Percentiles rank a stretch among this genome's conserved stretches.
phyloP scores from a whole-genome alignment of 768 basidiomycete species.

The Filobasidium wieringae region DNA sequence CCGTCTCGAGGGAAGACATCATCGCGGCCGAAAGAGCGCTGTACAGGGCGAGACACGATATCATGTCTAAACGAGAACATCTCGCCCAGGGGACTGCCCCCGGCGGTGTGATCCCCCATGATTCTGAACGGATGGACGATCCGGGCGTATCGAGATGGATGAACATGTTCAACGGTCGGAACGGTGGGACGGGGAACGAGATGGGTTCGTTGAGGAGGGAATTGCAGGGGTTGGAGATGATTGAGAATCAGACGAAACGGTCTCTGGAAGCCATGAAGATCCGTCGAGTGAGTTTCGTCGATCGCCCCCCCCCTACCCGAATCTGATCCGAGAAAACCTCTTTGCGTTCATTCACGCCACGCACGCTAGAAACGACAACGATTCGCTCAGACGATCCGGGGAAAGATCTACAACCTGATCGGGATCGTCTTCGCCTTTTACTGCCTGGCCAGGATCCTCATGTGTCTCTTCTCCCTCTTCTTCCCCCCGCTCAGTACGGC shows the following conservation, averaged over 20 bases:
- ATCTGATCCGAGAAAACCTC: too few species aligned
- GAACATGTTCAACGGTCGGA: conserved; percentile 25
- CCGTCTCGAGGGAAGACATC: conserved; percentile 28
- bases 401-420: conserved; percentile 29
- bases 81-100: conserved; percentile 1
- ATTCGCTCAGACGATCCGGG: conserved; percentile 28
- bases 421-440: conserved; percentile 34
- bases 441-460: conserved; percentile 32
- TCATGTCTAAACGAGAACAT: conserved; percentile 25
- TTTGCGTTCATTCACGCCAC: not conserved
- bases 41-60: conserved; percentile 31
- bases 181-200: conserved; percentile 17
- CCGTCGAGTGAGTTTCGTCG: conserved; percentile 17
- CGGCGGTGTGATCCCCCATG: not conserved
- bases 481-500: conserved; percentile 24
- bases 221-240: conserved; percentile 26
- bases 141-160: conserved; percentile 18
- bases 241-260: conserved; percentile 28
- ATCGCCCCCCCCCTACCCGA: not conserved
- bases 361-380: conserved; percentile 25
- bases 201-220: conserved; percentile 26
- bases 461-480: conserved; percentile 12
- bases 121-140: not conserved
- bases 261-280: conserved; percentile 30
- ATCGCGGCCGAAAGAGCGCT: conserved; percentile 31